phyloP scores from a whole-genome alignment of 2,329 filamentous ascomycete species.

The Hysterium pulicare region DNA sequence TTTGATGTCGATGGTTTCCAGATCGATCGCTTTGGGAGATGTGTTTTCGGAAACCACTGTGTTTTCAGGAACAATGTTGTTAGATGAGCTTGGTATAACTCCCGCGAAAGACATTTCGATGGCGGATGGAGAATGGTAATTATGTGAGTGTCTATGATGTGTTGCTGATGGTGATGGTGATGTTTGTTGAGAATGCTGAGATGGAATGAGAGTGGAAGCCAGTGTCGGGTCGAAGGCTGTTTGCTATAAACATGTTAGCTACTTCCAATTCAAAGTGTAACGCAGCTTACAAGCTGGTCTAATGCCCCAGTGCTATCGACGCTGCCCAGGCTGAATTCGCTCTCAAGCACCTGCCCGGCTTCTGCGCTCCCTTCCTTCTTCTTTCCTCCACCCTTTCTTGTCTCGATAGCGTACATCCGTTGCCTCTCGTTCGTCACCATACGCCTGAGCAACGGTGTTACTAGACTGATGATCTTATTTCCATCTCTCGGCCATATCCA shows the following conservation, averaged over 20 bases:
- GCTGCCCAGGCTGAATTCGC: constrained; percentile 1
- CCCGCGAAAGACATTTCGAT: neutral
- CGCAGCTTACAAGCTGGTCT: neutral
- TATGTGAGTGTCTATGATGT: neutral
- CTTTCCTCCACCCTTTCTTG: constrained; percentile 48
- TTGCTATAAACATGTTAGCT: constrained; percentile 1
- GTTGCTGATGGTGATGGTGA: neutral
- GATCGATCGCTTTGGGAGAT: neutral
- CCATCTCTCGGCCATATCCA: constrained; percentile 55
- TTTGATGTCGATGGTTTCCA: neutral
- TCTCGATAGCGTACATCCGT: constrained; percentile 56
- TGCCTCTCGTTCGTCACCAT: constrained; percentile 62
- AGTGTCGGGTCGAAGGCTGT: neutral
- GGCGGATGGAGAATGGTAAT: neutral
- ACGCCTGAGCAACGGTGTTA: constrained; percentile 55
- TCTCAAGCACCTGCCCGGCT: constrained; percentile 9
- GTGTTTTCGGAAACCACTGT: neutral
- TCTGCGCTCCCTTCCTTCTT: constrained; percentile 24
- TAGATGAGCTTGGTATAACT: constrained; percentile 9
- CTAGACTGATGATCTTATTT: constrained; percentile 54
- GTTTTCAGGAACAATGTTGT: constrained; percentile 31
- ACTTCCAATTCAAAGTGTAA: constrained; percentile 7
- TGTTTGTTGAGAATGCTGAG: constrained; percentile 2
- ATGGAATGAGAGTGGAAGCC: neutral
- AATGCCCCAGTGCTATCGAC: constrained; percentile 1